Percentiles rank a stretch among this genome's conserved stretches.
Conservation (phyloP, 192 early-diverging fungal species). For the Phycomyces blakesleeanus region DNA sequence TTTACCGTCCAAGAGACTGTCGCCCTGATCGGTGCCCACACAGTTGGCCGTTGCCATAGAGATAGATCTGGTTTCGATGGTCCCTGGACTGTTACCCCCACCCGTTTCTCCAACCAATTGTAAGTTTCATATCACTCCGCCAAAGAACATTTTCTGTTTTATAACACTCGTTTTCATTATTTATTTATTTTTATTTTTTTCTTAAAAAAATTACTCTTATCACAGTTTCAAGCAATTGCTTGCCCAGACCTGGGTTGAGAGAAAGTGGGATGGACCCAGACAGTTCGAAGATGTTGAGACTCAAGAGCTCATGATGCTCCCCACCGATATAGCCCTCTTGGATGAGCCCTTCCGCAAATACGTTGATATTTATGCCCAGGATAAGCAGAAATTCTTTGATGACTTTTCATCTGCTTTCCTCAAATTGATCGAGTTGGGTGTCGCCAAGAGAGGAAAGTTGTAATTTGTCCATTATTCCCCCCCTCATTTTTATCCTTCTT, state of each 20-base stretch:
- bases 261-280: slow-evolving; percentile 37
- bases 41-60: slow-evolving; percentile 60
- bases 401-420: slow-evolving; percentile 46
- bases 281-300: slow-evolving; percentile 37
- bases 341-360: slow-evolving; percentile 56
- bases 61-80: slow-evolving; percentile 62
- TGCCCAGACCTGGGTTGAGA: slow-evolving; percentile 30
- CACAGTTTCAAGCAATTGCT: slow-evolving; percentile 36
- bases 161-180: neutral
- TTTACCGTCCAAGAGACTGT: slow-evolving; percentile 68
- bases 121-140: slow-evolving; percentile 25
- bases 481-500: neutral
- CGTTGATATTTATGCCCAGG: slow-evolving; percentile 61
- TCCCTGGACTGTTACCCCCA: slow-evolving; percentile 44
- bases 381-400: slow-evolving; percentile 64
- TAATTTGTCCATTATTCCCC: slow-evolving; percentile 4
- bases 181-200: too few species aligned
- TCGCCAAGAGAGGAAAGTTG: slow-evolving; percentile 31
- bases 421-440: slow-evolving; percentile 50
- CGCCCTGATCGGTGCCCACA: slow-evolving; percentile 64
- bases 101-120: slow-evolving; percentile 45
- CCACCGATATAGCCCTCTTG: slow-evolving; percentile 65
- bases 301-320: slow-evolving; percentile 63
- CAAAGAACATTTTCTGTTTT: neutral
- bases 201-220: too few species aligned